phyloP scores from a whole-genome alignment of 2,329 filamentous ascomycete genomes.

The Dothidotthia symphoricarpi region DNA sequence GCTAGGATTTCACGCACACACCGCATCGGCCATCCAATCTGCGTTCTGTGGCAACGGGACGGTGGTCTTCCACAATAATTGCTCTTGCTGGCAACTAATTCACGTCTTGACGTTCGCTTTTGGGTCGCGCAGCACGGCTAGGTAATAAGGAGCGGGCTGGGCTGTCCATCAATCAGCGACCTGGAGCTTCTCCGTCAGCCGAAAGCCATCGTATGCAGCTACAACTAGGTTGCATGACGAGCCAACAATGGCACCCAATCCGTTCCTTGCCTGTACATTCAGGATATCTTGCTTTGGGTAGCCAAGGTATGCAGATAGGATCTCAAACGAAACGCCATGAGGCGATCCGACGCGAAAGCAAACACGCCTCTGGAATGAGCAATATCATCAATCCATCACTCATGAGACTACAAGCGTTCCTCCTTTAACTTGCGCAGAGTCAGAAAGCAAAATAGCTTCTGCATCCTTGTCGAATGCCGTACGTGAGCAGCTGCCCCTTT shows the following conservation, averaged over 20 bases:
- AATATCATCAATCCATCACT: constrained; percentile 31
- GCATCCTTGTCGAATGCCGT: constrained; percentile 14
- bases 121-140: no score
- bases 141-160: no score
- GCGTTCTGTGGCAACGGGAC: constrained; percentile 9
- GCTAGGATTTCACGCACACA: constrained; percentile 1
- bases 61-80: not conserved
- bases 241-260: constrained; percentile 35
- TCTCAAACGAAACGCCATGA: constrained; percentile 14
- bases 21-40: constrained; percentile 6
- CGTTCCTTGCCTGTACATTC: constrained; percentile 22
- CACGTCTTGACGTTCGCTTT: no score
- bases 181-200: constrained; percentile 29
- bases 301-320: constrained; percentile 32
- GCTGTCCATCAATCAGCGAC: constrained; percentile 4
- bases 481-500: constrained; percentile 1
- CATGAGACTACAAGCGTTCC: constrained; percentile 14
- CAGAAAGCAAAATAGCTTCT: constrained; percentile 13
- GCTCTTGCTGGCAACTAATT: no score
- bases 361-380: constrained; percentile 21
- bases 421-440: constrained; percentile 29
- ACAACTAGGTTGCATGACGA: constrained; percentile 32
- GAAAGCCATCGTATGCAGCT: constrained; percentile 40
- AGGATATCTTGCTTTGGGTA: constrained; percentile 32
- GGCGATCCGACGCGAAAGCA: constrained; percentile 4